Conservation (phyloP, 2,329 filamentous ascomycete genomes). For the Colletotrichum sp. region DNA sequence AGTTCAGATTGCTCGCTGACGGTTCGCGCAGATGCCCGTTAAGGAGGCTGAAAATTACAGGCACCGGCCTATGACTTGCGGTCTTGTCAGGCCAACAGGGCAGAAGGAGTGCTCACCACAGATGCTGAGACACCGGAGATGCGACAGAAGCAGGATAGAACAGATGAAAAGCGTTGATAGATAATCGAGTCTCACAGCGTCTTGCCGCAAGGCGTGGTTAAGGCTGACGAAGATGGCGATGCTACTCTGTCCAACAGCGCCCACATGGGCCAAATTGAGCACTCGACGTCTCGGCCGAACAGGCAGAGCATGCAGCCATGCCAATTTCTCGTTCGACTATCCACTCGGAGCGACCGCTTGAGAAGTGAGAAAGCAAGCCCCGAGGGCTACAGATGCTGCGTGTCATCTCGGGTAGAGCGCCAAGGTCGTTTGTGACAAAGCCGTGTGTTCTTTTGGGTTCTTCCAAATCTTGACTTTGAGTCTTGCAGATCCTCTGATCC, state of each 20-base stretch:
- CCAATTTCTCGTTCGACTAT: not conserved
- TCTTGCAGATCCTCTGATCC: not conserved
- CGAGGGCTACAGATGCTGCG: constrained; percentile 7
- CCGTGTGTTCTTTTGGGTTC: not conserved
- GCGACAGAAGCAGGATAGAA: not conserved
- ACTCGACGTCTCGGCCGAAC: not conserved
- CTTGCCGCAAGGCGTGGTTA: not conserved
- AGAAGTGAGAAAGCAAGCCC: constrained; percentile 6
- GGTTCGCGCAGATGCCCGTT: constrained; percentile 1
- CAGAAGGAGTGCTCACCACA: not conserved
- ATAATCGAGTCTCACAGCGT: not conserved
- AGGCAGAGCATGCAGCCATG: not conserved
- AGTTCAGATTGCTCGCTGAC: not conserved
- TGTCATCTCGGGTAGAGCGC: not conserved
- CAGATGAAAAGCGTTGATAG: not conserved
- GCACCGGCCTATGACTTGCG: not conserved
- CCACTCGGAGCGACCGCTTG: not conserved
- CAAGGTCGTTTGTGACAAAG: not conserved
- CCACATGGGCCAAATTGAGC: not conserved
- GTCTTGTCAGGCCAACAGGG: not conserved
- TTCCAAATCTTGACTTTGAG: not conserved
- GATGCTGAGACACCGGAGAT: constrained; percentile 5
- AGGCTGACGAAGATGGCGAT: constrained; percentile 11
- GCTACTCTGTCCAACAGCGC: not conserved
- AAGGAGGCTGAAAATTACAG: not conserved